Base-by-base conservation (phyloP, 805 yeast genomes). In the Nakazawaea siamensis region DNA sequence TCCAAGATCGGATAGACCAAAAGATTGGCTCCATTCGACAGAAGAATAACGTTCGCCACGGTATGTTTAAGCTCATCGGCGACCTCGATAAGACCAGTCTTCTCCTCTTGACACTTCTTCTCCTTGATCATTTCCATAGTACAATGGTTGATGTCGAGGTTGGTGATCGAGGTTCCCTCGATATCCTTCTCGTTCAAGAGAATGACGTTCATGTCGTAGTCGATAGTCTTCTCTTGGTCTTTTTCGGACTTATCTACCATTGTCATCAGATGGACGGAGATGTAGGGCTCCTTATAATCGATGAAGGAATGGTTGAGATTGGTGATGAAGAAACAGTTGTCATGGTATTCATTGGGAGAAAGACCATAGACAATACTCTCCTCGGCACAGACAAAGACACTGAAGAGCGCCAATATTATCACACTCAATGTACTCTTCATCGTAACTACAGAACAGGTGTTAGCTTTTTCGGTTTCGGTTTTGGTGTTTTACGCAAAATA, bases 321-420 rank as follows among this genome's bases (percentile, higher is more conserved):
- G 19, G 40, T 24, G 5, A 37, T 26, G 34, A 37, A 37, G 19
- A 37, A 37, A 29, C 40, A 37, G n/a, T 29, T 33, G n/a, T 37
- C 35, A 31, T 36, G 35, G 16, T 31, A 36, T n/a, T 27, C 20
- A 13, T 31, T 24, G 8, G 39, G 33, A 17, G 34, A 9, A 4
- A 35, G 14, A 6, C 24, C 38, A 16, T 35, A 30, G 14, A 35
- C 24, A 9, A 27, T 20, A 3, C 29, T 18, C 15, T 34, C 33
- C 6, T 33, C 29, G 13, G 29, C 29, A n/a, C 14, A 24, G n/a
- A n/a, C n/a, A n/a, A n/a, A n/a, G n/a, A n/a, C n/a, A n/a, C n/a
- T n/a, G n/a, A n/a, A n/a, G n/a, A n/a, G n/a, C n/a, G n/a, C n/a
- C n/a, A n/a, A n/a, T n/a, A n/a, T n/a, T n/a, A n/a, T n/a, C n/a